Percentiles rank a stretch among this genome's conserved stretches.
Evolutionary conservation across 2,329 filamentous ascomycete species (phyloP).

Genomic region (Esteya vermicola): DNA sequence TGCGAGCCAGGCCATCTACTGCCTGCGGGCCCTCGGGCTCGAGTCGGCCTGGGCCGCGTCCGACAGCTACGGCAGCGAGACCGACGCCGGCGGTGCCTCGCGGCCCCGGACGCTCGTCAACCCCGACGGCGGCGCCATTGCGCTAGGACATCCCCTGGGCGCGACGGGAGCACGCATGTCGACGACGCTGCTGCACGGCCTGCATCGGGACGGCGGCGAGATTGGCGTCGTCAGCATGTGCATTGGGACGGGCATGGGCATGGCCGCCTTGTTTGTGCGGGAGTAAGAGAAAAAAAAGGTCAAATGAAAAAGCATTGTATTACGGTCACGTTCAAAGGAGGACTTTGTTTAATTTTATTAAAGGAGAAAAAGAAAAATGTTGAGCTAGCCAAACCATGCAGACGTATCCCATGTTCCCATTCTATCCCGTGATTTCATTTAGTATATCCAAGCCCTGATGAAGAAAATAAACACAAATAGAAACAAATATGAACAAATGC

Average conservation of each 20-base stretch:
- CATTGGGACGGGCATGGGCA: constrained; percentile 68
- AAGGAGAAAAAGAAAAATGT: too few species aligned
- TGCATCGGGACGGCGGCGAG: constrained; percentile 54
- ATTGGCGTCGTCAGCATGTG: constrained; percentile 88
- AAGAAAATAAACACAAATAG: neutral
- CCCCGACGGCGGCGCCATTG: constrained; percentile 85
- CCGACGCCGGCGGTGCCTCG: too few species aligned
- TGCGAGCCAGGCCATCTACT: constrained; percentile 54
- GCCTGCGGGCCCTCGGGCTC: constrained; percentile 54
- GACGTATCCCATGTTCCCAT: too few species aligned
- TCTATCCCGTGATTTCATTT: neutral
- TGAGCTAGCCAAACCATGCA: too few species aligned
- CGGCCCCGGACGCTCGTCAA: constrained; percentile 53
- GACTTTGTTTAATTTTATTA: neutral
- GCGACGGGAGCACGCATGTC: constrained; percentile 77
- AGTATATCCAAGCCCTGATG: too few species aligned
- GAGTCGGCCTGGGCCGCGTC: constrained; percentile 41
- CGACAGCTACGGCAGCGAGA: constrained; percentile 1
- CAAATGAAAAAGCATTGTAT: neutral
- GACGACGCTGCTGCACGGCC: constrained; percentile 53
- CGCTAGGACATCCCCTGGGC: constrained; percentile 82
- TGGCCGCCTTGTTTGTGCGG: constrained; percentile 24
- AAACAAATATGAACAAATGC: neutral
- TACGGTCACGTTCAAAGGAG: neutral
- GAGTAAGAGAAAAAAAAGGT: constrained; percentile 10